Evolutionary conservation across 73 alveolate species (phyloP).

Genomic region (Tetrahymena malaccensis): DNA sequence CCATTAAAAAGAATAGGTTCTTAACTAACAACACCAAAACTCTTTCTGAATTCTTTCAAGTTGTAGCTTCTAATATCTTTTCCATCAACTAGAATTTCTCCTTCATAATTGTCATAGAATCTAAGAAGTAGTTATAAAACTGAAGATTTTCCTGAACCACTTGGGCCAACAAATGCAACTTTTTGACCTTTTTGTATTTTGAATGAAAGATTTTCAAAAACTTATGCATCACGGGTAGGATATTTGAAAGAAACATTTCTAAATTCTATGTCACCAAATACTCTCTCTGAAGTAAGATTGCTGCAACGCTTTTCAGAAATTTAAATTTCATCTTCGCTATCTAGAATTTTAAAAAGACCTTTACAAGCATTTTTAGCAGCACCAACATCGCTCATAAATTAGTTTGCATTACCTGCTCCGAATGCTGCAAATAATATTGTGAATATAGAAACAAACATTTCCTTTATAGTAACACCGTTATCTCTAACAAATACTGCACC

Average conservation of each 20-base stretch:
- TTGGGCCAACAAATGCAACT: constrained; percentile 79
- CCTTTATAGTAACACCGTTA: constrained; percentile 41
- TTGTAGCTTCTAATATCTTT: constrained; percentile 48
- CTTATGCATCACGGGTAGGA: constrained; percentile 54
- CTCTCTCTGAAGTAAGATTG: background rate
- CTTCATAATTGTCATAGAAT: constrained; percentile 65
- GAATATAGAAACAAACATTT: constrained; percentile 57
- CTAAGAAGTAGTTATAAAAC: constrained; percentile 55
- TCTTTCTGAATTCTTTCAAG: constrained; percentile 52
- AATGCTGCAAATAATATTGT: constrained; percentile 70
- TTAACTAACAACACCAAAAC: constrained; percentile 74
- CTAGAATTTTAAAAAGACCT: constrained; percentile 26
- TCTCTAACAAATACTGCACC: constrained; percentile 62
- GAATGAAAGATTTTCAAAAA: constrained; percentile 44
- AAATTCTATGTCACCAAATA: constrained; percentile 54
- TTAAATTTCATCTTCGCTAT: constrained; percentile 18
- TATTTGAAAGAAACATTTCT: constrained; percentile 67
- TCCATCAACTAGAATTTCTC: constrained; percentile 70
- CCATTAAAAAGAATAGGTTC: constrained; percentile 84
- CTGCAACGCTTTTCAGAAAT: background rate
- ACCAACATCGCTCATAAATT: constrained; percentile 60
- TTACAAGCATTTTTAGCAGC: constrained; percentile 58
- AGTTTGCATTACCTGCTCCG: constrained; percentile 67
- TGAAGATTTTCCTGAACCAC: constrained; percentile 86
- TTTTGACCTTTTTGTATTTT: constrained; percentile 67